Evolutionary conservation across 2,329 filamentous ascomycete genomes (phyloP).

Genomic region (Aspergillus pseudotamarii): DNA sequence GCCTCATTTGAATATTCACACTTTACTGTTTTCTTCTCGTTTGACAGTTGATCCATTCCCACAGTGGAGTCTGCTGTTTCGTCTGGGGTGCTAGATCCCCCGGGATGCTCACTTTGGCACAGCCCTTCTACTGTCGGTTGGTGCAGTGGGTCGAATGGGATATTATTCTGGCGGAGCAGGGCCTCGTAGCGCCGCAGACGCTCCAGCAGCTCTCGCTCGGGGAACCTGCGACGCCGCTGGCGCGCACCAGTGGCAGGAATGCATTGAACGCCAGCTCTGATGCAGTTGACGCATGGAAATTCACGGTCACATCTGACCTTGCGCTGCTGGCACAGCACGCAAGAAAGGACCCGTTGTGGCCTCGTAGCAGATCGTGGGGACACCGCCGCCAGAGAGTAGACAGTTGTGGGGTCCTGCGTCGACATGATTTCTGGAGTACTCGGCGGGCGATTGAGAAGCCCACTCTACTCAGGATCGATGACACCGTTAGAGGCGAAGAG

Average conservation of each 20-base stretch:
- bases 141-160: constrained; percentile 69
- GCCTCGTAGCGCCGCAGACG: constrained; percentile 70
- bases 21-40: background rate
- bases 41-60: background rate
- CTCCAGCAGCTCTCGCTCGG: constrained; percentile 70
- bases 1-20: constrained; percentile 10
- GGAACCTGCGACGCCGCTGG: constrained; percentile 63
- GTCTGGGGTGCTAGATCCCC: background rate
- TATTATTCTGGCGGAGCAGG: constrained; percentile 65
- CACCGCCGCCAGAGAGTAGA: background rate
- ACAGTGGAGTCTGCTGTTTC: background rate
- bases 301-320: constrained; percentile 69
- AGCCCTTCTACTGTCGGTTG: constrained; percentile 13
- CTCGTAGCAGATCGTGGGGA: background rate
- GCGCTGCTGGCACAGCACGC: constrained; percentile 68
- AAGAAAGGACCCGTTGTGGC: constrained; percentile 46
- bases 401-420: background rate
- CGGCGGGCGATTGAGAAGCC: background rate
- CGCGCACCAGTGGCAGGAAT: constrained; percentile 31
- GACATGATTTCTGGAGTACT: background rate
- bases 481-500: background rate
- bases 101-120: constrained; percentile 16
- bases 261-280: constrained; percentile 63
- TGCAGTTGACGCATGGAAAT: constrained; percentile 71
- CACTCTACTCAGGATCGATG: background rate